A percentile compares a stretch with the other conserved stretches of the same genome.
Conservation (phyloP, 768 basidiomycete genomes). For the Coprinopsis sp. region DNA sequence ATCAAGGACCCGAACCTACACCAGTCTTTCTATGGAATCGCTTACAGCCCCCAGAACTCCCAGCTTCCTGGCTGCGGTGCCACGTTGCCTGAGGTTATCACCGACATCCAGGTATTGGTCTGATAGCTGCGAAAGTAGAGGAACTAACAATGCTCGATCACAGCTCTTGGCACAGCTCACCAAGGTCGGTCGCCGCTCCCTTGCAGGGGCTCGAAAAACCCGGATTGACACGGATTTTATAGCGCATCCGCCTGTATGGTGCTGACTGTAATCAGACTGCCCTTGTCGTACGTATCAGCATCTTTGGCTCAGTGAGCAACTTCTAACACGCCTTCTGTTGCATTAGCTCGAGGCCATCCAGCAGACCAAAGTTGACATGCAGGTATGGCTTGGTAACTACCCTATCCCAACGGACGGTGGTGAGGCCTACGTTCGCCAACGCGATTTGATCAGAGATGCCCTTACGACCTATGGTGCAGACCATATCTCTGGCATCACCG, state of each 20-base stretch:
- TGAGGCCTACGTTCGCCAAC: slow-evolving; percentile 71
- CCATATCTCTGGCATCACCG: slow-evolving; percentile 76
- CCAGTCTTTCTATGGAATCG: slow-evolving; percentile 79
- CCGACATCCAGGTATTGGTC: slow-evolving; percentile 61
- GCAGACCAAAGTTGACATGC: slow-evolving; percentile 84
- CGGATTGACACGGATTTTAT: slow-evolving; percentile 6
- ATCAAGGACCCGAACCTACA: slow-evolving; percentile 61
- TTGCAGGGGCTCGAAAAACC: not conserved
- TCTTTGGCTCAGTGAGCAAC: not conserved
- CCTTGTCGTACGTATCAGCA: slow-evolving; percentile 48
- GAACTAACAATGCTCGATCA: slow-evolving; percentile 14
- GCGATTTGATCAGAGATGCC: slow-evolving; percentile 57
- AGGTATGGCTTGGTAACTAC: slow-evolving; percentile 74
- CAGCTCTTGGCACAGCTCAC: slow-evolving; percentile 86
- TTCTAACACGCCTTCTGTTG: not conserved
- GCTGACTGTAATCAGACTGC: slow-evolving; percentile 83
- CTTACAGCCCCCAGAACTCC: slow-evolving; percentile 79
- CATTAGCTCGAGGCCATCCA: slow-evolving; percentile 84
- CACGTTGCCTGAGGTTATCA: slow-evolving; percentile 47
- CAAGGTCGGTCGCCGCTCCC: slow-evolving; percentile 31
- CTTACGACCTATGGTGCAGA: slow-evolving; percentile 73
- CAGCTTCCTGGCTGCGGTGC: slow-evolving; percentile 69
- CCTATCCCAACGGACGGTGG: slow-evolving; percentile 55
- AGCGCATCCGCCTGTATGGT: slow-evolving; percentile 80
- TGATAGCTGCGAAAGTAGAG: slow-evolving; percentile 2